A percentile compares a stretch with the other conserved stretches of the same genome.
Evolutionary conservation across 2,329 filamentous ascomycete genomes (phyloP).

Genomic region (Chlorencoelia australis): DNA sequence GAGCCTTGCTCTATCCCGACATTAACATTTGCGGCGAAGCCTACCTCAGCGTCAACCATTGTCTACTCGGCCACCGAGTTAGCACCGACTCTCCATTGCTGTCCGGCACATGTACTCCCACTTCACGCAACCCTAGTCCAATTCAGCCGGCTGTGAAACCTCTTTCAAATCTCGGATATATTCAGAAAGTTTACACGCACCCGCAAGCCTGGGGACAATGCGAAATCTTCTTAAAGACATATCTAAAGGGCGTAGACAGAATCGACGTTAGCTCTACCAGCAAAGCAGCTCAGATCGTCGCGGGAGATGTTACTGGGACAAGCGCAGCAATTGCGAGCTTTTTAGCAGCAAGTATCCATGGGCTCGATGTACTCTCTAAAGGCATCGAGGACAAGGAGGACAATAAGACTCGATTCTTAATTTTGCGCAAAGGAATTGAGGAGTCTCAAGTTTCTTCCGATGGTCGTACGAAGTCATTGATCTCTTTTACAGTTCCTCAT

Average conservation of each 20-base stretch:
- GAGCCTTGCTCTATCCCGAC: slow-evolving; percentile 50
- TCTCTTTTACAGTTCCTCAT: slow-evolving; percentile 78
- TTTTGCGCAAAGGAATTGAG: slow-evolving; percentile 36
- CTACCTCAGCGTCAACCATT: slow-evolving; percentile 84
- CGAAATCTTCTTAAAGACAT: slow-evolving; percentile 57
- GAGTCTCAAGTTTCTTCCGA: slow-evolving; percentile 9
- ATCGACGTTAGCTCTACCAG: slow-evolving; percentile 81
- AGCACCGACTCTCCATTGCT: slow-evolving; percentile 22
- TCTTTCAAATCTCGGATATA: slow-evolving; percentile 42
- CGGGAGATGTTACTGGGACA: slow-evolving; percentile 44
- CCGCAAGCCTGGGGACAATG: slow-evolving; percentile 95
- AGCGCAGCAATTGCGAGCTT: slow-evolving; percentile 71
- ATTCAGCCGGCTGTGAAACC: slow-evolving; percentile 39
- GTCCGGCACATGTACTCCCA: slow-evolving; percentile 42
- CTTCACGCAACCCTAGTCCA: slow-evolving; percentile 34
- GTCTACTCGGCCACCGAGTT: slow-evolving; percentile 51
- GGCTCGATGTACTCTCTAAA: slow-evolving; percentile 57
- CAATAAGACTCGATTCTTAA: slow-evolving; percentile 72
- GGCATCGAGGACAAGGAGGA: slow-evolving; percentile 64
- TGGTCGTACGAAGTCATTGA: slow-evolving; percentile 53
- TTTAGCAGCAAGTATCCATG: slow-evolving; percentile 59
- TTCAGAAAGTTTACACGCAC: slow-evolving; percentile 79
- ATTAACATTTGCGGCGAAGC: slow-evolving; percentile 73
- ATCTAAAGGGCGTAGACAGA: slow-evolving; percentile 65
- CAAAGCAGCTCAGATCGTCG: slow-evolving; percentile 69